Base-by-base conservation (phyloP, 2,329 filamentous ascomycete species). In the Lasiodiplodia hormozganensis region DNA sequence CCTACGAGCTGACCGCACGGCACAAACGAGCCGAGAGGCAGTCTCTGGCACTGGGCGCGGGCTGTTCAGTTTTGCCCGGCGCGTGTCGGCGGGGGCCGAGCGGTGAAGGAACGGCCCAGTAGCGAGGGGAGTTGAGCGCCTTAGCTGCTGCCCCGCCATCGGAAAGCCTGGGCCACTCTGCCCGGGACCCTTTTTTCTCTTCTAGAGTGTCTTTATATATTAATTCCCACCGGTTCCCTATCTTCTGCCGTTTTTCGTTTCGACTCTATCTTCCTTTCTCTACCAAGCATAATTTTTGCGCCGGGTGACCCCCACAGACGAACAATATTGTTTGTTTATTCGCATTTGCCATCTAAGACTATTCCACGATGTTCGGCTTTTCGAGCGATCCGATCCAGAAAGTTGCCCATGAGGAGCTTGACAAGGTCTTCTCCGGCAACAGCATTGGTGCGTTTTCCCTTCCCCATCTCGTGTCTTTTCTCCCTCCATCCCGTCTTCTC, bases 381-480 rank as follows among this genome's bases (percentile, higher is more conserved):
- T 57, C 43, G 23, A 60, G 54, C 43, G 65, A 67, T 16, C 40
- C 54, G 7, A 43, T 60, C 28, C 47, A 57, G 16, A 58, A 60
- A 54, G 23, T 67, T 31, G 36, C 53, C 18, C 31, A 53, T 16
- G 65, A 52, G 54, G 56, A 58, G 28, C 58, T 67, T n/a, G 65
- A 67, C 23, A 52, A 52, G 43, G 28, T 43, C 65, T 67, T 67
- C 43, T 60, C 65, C 21, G 65, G 65, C 54, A 67, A 67, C 28
- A 60, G 65, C 54, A 67, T 67, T 40, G 65, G 65, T 67, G 49
- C 25, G 52, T 28, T 21, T 34, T 28, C 7, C 11, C 11, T 14
- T 6, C 36, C 16, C 7, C 43, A 11, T 11, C 3, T 8, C 31
- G 21, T 25, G 25, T 2, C 43, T 43, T 51, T 54, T 12, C 25